Evolutionary conservation across 1,284 basidiomycete species (phyloP).

Genomic region (Abortiporus biennis): DNA sequence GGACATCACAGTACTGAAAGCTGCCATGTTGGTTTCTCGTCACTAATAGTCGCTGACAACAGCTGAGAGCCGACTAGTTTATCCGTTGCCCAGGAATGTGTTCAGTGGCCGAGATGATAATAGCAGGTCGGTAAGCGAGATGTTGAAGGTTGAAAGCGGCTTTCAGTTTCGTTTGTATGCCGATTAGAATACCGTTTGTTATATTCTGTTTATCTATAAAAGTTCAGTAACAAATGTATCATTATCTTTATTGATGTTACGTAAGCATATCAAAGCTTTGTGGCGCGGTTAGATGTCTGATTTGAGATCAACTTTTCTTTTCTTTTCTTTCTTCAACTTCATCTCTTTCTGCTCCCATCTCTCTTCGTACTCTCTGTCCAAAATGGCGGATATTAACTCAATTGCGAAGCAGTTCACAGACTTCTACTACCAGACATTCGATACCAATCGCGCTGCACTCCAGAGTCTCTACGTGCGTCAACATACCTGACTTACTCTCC

Average conservation of each 20-base stretch:
- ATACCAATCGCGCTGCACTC: constrained; percentile 50
- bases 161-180: no score
- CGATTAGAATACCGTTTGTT: no score
- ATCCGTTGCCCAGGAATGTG: neutral
- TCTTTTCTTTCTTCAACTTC: constrained; percentile 10
- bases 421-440: constrained; percentile 76
- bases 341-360: no score
- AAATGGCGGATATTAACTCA: constrained; percentile 68
- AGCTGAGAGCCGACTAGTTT: no score
- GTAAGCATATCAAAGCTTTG: neutral
- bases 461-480: constrained; percentile 66
- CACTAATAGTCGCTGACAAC: neutral
- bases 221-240: no score
- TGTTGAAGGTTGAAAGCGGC: no score
- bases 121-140: no score
- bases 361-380: no score
- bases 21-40: constrained; percentile 10
- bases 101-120: no score
- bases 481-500: constrained; percentile 10
- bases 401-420: constrained; percentile 65
- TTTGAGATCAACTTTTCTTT: constrained; percentile 14
- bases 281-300: constrained; percentile 8
- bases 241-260: no score
- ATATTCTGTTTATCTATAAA: no score
- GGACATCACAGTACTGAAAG: constrained; percentile 20